A percentile compares a stretch with the other conserved stretches of the same genome.
Conservation (phyloP, 2,329 filamentous ascomycete genomes). For the Drechslerella coelobrocha region DNA sequence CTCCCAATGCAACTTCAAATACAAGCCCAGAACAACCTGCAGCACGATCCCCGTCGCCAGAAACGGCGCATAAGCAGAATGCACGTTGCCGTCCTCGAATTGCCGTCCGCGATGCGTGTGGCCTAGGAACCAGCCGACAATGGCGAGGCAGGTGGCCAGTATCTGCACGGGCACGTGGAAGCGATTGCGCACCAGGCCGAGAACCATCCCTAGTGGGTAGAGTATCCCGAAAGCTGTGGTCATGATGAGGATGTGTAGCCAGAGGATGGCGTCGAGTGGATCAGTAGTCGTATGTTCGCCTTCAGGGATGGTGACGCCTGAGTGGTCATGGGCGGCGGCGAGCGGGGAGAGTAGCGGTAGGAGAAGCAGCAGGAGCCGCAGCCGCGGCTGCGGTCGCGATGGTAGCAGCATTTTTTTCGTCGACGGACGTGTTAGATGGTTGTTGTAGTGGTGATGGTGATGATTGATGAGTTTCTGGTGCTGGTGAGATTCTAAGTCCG, state of each 20-base stretch:
- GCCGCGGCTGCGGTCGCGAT: not conserved
- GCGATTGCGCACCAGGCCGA: slow-evolving; percentile 81
- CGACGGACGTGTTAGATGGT: no score
- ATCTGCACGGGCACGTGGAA: slow-evolving; percentile 94
- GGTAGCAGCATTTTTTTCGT: not conserved
- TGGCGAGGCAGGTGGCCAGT: slow-evolving; percentile 74
- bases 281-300: slow-evolving; percentile 48
- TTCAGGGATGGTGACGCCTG: slow-evolving; percentile 35
- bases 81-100: slow-evolving; percentile 76
- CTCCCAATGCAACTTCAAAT: slow-evolving; percentile 87
- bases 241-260: slow-evolving; percentile 91
- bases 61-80: slow-evolving; percentile 78
- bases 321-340: slow-evolving; percentile 23
- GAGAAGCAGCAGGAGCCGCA: not conserved
- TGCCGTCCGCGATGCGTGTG: slow-evolving; percentile 88
- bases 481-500: no score
- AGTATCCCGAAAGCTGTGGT: slow-evolving; percentile 86
- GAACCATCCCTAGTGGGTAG: slow-evolving; percentile 84
- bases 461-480: no score
- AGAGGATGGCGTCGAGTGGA: slow-evolving; percentile 75
- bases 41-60: slow-evolving; percentile 79
- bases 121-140: slow-evolving; percentile 79
- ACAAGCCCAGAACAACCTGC: slow-evolving; percentile 82
- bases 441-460: slow-evolving; percentile 9
- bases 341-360: slow-evolving; percentile 51